phyloP scores from a whole-genome alignment of 78 protist species.

The Monocercomonoides exilis region DNA sequence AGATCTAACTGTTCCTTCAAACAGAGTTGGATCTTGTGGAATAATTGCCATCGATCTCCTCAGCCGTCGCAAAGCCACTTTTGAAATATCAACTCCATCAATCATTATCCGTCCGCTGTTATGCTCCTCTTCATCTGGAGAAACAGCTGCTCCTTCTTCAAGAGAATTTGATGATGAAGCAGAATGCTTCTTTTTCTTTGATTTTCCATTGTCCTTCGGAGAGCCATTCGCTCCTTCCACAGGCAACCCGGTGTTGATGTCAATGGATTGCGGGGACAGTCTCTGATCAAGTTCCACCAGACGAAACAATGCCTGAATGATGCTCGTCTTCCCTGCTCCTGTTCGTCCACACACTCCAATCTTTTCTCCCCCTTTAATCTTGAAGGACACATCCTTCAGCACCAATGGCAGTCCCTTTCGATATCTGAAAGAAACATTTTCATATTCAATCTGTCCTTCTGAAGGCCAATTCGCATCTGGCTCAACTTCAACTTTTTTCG shows the following conservation, averaged over 20 bases:
- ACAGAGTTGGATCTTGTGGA: slow-evolving; percentile 52
- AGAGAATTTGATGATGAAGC: too few species aligned
- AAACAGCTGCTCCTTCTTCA: too few species aligned
- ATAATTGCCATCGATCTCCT: slow-evolving; percentile 46
- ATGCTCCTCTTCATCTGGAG: too few species aligned
- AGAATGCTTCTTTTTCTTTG: too few species aligned
- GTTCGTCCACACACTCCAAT: slow-evolving; percentile 87
- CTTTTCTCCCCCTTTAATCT: slow-evolving; percentile 47
- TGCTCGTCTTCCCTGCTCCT: slow-evolving; percentile 72
- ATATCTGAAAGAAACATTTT: slow-evolving; percentile 33
- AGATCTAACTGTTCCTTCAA: slow-evolving; percentile 45
- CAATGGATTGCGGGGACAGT: background rate
- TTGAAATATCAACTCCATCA: slow-evolving; percentile 38
- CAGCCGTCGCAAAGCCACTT: slow-evolving; percentile 27
- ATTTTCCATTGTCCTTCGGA: too few species aligned
- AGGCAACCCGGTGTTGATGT: background rate
- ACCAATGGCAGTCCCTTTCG: slow-evolving; percentile 36
- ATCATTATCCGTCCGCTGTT: slow-evolving; percentile 32
- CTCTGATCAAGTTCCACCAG: slow-evolving; percentile 36
- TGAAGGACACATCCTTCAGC: too few species aligned
- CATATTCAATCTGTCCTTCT: background rate
- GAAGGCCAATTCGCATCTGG: slow-evolving; percentile 37
- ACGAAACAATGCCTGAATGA: slow-evolving; percentile 65
- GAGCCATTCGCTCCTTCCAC: background rate
- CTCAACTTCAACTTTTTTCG: background rate